Percentiles rank a stretch among this genome's conserved stretches.
Conservation (phyloP, 1,284 basidiomycete genomes). For the Mrakiaceae sp. region DNA sequence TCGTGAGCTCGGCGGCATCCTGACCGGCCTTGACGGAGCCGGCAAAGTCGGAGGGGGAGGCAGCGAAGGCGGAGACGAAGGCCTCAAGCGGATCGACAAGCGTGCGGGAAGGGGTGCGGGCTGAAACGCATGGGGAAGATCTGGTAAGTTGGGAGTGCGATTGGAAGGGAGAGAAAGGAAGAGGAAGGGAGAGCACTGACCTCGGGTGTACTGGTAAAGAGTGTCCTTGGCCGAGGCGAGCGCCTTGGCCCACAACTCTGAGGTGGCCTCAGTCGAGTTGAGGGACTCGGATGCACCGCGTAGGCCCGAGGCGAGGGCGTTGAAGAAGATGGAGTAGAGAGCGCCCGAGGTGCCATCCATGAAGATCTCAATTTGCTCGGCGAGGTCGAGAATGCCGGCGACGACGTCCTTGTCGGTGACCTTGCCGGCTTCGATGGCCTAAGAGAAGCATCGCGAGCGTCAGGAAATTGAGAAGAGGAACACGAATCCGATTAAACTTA, state of each 20-base stretch:
- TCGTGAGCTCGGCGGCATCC: slow-evolving; percentile 56
- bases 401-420: slow-evolving; percentile 54
- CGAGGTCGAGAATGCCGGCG: slow-evolving; percentile 52
- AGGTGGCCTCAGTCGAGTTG: slow-evolving; percentile 31
- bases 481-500: slow-evolving; percentile 20
- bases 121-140: neutral
- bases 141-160: slow-evolving; percentile 52
- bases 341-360: slow-evolving; percentile 93
- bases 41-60: slow-evolving; percentile 36
- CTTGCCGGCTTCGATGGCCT: slow-evolving; percentile 32
- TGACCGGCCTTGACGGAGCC: slow-evolving; percentile 49
- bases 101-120: slow-evolving; percentile 1
- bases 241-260: slow-evolving; percentile 52
- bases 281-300: slow-evolving; percentile 35
- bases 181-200: neutral
- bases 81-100: slow-evolving; percentile 27
- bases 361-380: slow-evolving; percentile 58
- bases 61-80: slow-evolving; percentile 49
- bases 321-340: slow-evolving; percentile 82
- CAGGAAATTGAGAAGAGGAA: neutral
- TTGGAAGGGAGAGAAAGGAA: slow-evolving; percentile 56
- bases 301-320: slow-evolving; percentile 66
- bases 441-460: slow-evolving; percentile 25
- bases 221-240: slow-evolving; percentile 52
- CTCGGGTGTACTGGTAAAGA: slow-evolving; percentile 48